Evolutionary conservation across 139 green algal genomes (phyloP), one percentile per base, ranked within the genome.

Genomic region (Spirogloea muscicola): DNA sequence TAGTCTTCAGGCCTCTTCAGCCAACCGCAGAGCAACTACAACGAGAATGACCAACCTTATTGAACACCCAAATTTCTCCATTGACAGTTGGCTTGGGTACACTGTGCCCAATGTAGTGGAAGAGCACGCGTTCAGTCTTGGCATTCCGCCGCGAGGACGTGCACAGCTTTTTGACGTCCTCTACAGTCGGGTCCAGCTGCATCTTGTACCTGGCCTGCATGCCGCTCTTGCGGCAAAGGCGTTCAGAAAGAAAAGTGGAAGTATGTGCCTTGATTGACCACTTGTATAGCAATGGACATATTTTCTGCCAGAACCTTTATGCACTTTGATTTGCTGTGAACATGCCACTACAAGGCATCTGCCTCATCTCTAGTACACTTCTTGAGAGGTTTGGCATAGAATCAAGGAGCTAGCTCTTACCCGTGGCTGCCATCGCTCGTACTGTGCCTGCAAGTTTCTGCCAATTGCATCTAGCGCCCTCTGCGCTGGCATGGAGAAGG

Each of bases 61-160:
- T 97, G 87, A 97, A 97, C 10, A 97, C 88, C 92, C 92, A 97
- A 55, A 96, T 71, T 83, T 99, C 95, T 13, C 95, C 95, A 75
- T 99, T 99, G 3, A 81, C 83, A 4, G 95, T 99, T 3, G 95
- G 95, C 36, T 89, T 88, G 31, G 95, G 95, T 66, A 99, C 95
- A 41, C 95, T 93, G 74, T 99, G 95, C 13, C 95, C 95, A 82
- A 98, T 99, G 88, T 98, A 99, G 82, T 99, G 95, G 72, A 98
- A 97, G 72, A 99, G 86, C 49, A 98, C 91, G 0, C 95, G 87
- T 84, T 99, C 95, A 7, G 84, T 89, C 86, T 96, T 96, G 3
- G 93, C 94, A 16, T 86, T 88, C 4, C 91, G 82, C 6, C 94
- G 80, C 73, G 87, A 91, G 38, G 84, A 89, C 10, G 87, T 69